A percentile compares a stretch with the other conserved stretches of the same genome.
phyloP scores from a whole-genome alignment of 2,329 filamentous ascomycete species.

The Amphichorda felina region DNA sequence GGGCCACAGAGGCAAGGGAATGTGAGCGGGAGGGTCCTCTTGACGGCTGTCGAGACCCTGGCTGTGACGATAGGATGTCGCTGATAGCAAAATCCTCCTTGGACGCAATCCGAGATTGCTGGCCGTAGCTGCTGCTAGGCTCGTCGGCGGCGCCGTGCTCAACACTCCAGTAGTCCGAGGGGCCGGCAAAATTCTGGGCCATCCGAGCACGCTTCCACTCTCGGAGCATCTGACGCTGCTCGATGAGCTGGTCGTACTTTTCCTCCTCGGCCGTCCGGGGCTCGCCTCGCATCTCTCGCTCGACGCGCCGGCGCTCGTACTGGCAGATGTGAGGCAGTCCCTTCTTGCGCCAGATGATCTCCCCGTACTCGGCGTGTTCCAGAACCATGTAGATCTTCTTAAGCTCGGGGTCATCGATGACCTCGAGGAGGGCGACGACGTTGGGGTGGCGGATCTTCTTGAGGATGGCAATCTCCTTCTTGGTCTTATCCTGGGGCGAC shows the following conservation, averaged over 20 bases:
- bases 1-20: slow-evolving; percentile 27
- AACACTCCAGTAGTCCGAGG: slow-evolving; percentile 68
- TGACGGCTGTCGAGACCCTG: slow-evolving; percentile 24
- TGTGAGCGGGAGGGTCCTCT: slow-evolving; percentile 31
- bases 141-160: slow-evolving; percentile 60
- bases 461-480: slow-evolving; percentile 92
- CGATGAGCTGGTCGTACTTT: slow-evolving; percentile 44
- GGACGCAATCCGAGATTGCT: slow-evolving; percentile 29
- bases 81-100: slow-evolving; percentile 24
- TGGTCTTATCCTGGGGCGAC: slow-evolving; percentile 66
- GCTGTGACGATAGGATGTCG: slow-evolving; percentile 22
- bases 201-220: slow-evolving; percentile 45
- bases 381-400: slow-evolving; percentile 98
- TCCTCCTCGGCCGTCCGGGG: slow-evolving; percentile 48
- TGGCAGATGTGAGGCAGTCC: slow-evolving; percentile 72
- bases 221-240: slow-evolving; percentile 45
- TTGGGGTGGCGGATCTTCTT: slow-evolving; percentile 99
- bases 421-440: slow-evolving; percentile 86
- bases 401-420: slow-evolving; percentile 91
- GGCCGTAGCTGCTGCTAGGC: slow-evolving; percentile 25
- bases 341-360: slow-evolving; percentile 88
- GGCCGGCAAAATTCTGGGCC: slow-evolving; percentile 34
- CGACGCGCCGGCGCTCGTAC: slow-evolving; percentile 70
- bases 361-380: slow-evolving; percentile 87
- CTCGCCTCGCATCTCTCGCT: slow-evolving; percentile 55